Evolutionary conservation across 192 early-diverging fungal genomes (phyloP).

Genomic region (Linnemannia zychae): DNA sequence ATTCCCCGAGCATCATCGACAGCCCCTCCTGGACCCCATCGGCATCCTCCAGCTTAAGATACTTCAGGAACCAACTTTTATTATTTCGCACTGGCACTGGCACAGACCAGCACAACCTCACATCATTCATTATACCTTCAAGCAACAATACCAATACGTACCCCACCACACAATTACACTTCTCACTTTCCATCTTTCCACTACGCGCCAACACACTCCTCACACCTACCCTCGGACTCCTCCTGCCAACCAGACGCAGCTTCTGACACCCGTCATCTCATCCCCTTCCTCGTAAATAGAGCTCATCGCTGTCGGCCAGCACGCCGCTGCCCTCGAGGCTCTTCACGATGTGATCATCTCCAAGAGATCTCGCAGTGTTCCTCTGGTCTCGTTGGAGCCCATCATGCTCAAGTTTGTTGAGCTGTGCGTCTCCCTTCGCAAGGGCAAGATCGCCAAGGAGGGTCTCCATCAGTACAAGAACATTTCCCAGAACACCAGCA

Average conservation of each 20-base stretch:
- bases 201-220: background rate
- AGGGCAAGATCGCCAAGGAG: conserved; percentile 95
- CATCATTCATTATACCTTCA: background rate
- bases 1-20: background rate
- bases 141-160: no score
- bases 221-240: background rate
- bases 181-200: background rate
- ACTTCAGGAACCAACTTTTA: background rate
- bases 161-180: background rate
- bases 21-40: background rate
- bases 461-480: conserved; percentile 98
- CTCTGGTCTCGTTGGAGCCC: conserved; percentile 88
- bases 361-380: conserved; percentile 87
- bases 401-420: conserved; percentile 95
- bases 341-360: conserved; percentile 94
- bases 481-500: conserved; percentile 95
- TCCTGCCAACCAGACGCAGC: background rate
- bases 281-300: conserved; percentile 57
- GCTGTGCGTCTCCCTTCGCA: conserved; percentile 87
- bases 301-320: conserved; percentile 88
- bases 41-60: background rate
- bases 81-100: background rate
- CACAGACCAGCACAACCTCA: conserved; percentile 6
- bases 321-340: conserved; percentile 84
- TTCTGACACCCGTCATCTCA: background rate